phyloP scores from a whole-genome alignment of 1,139 yeast genomes.

The Candida sp. region DNA sequence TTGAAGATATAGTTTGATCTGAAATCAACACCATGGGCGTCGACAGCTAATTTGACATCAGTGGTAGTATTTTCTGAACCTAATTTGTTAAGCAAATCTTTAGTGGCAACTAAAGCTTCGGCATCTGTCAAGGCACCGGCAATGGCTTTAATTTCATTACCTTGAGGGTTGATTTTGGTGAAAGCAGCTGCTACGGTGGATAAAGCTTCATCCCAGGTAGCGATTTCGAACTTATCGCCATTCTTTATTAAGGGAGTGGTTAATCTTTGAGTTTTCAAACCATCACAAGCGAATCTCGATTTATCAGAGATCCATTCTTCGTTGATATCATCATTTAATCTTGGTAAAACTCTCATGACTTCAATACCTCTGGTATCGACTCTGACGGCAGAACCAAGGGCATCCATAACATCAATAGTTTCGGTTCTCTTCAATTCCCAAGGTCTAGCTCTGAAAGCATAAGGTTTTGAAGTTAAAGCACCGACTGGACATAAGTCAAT shows the following conservation, averaged over 20 bases:
- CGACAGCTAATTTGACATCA: conserved; percentile 61
- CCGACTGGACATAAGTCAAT: conserved; percentile 93
- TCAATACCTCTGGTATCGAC: conserved; percentile 87
- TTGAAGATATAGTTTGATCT: conserved; percentile 82
- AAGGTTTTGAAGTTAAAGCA: conserved; percentile 86
- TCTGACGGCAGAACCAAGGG: conserved; percentile 77
- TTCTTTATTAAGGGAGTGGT: conserved; percentile 77
- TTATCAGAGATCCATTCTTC: conserved; percentile 94
- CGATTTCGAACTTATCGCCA: conserved; percentile 69
- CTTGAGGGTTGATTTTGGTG: conserved; percentile 55
- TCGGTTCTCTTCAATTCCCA: conserved; percentile 94
- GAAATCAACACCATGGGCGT: conserved; percentile 69
- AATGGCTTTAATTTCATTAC: conserved; percentile 74
- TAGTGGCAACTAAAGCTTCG: conserved; percentile 77
- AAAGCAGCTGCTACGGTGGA: conserved; percentile 66
- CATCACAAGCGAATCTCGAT: conserved; percentile 84
- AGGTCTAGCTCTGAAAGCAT: conserved; percentile 88
- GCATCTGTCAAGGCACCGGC: conserved; percentile 85
- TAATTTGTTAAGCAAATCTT: conserved; percentile 72
- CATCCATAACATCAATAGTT: conserved; percentile 84
- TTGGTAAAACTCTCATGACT: conserved; percentile 85
- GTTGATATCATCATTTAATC: conserved; percentile 82
- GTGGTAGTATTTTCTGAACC: conserved; percentile 82
- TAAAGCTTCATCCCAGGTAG: conserved; percentile 89
- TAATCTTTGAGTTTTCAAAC: conserved; percentile 81